Base-by-base conservation (phyloP, 2,329 filamentous ascomycete genomes). In the Fusarium verticillioides region DNA sequence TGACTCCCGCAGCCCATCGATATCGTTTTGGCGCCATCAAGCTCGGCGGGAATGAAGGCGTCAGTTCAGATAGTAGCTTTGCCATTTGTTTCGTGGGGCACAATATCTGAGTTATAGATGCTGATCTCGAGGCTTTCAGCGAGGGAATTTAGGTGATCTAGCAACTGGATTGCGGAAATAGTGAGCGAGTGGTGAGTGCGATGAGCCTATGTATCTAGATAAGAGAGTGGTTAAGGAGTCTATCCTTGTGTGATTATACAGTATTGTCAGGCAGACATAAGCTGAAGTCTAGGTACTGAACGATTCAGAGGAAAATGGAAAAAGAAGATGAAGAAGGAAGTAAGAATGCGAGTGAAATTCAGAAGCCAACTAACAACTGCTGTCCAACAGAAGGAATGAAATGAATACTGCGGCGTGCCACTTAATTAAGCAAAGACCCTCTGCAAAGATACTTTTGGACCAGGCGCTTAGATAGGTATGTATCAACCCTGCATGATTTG, bases 21-120 rank as follows among this genome's bases (percentile, higher is more conserved):
- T 53, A 53, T 28, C 50, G 50, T 0, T 0, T 53, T 0, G 50
- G 0, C 0, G 50, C 34, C 0, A 37, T 0, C 34, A 53, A n/a
- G 50, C 23, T 53, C 0, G 50, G 19, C 9, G 50, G 50, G 50
- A 53, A 53, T 6, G 18, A 4, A 16, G 50, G 13, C n/a, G 23
- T 9, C 9, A 53, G 1, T 21, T 53, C 34, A 28, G 50, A 0
- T 21, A 53, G 28, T 37, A 53, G 23, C 12, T 53, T 53, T 16
- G 50, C 23, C 50, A 53, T 53, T 53, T 37, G 50, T 21, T 2
- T 18, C 6, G 32, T 37, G 6, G 9, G 12, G 7, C 18, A 9
- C 23, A 1, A 28, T 6, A 26, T 2, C 9, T 26, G 32, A 37
- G 9, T 26, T 6, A 9, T 16, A 36, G 19, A 37, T 16, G 32